phyloP scores from a whole-genome alignment of 2,329 filamentous ascomycete genomes.

The Pseudohalonectria lignicola region DNA sequence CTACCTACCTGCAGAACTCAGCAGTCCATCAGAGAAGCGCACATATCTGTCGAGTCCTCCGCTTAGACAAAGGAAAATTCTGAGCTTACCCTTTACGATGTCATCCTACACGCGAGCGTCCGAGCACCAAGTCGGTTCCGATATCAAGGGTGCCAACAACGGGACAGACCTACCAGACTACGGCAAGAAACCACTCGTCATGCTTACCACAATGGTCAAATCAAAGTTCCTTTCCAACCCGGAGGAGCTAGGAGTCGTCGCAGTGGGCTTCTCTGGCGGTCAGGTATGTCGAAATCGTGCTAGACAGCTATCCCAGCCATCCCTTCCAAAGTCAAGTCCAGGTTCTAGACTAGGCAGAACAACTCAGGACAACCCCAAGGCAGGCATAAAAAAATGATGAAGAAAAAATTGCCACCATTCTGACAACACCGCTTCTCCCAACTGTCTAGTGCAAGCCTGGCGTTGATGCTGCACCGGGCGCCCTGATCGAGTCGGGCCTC shows the following conservation, averaged over 20 bases:
- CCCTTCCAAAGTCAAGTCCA: too few species aligned
- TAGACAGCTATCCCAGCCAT: too few species aligned
- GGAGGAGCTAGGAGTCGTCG: constrained; percentile 79
- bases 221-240: constrained; percentile 71
- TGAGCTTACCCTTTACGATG: not conserved
- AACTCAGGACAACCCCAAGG: not conserved
- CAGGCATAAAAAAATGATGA: too few species aligned
- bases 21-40: too few species aligned
- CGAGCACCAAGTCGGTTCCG: not conserved
- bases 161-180: not conserved
- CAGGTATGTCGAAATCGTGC: constrained; percentile 50
- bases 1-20: too few species aligned
- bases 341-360: not conserved
- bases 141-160: not conserved
- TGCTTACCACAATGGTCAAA: constrained; percentile 42
- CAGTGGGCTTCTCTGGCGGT: constrained; percentile 91
- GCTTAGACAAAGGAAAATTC: not conserved
- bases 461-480: constrained; percentile 82
- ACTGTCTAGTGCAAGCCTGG: constrained; percentile 66
- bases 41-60: too few species aligned
- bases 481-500: constrained; percentile 80
- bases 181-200: constrained; percentile 14
- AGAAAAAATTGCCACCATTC: constrained; percentile 3
- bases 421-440: constrained; percentile 7
- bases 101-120: not conserved